phyloP scores from a whole-genome alignment of 164 flowering plant genomes.

The Stephania japonica region DNA sequence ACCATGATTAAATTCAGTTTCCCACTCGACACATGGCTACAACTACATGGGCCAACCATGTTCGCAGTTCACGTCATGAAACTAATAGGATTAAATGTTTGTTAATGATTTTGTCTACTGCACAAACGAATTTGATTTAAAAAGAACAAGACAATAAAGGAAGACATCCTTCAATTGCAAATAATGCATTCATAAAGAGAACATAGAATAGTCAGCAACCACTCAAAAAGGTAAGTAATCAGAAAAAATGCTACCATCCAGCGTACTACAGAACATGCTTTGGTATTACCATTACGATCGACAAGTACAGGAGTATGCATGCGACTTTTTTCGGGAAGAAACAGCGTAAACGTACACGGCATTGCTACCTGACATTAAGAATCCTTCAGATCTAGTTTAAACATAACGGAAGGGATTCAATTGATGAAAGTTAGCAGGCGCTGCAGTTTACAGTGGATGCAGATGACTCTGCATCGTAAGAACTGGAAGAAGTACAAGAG shows the following conservation, averaged over 20 bases:
- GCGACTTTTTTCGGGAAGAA: not conserved
- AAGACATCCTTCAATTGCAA: not conserved
- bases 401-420: not conserved
- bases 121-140: too few relatives aligned
- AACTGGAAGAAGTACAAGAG: not conserved
- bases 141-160: not conserved
- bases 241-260: not conserved
- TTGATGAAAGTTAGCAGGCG: not conserved
- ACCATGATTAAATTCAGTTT: not conserved
- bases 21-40: not conserved
- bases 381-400: not conserved
- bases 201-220: not conserved
- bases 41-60: not conserved
- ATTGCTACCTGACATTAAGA: not conserved
- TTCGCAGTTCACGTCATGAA: not conserved
- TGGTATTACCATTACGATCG: too few relatives aligned
- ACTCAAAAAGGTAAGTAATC: not conserved
- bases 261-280: not conserved
- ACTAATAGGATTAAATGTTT: too few relatives aligned
- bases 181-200: not conserved
- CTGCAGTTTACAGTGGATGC: not conserved
- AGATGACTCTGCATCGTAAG: not conserved
- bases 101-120: too few relatives aligned
- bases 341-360: not conserved
- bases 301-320: not conserved